Evolutionary conservation across 2,329 filamentous ascomycete species (phyloP).

Genomic region (Onygenales sp.): DNA sequence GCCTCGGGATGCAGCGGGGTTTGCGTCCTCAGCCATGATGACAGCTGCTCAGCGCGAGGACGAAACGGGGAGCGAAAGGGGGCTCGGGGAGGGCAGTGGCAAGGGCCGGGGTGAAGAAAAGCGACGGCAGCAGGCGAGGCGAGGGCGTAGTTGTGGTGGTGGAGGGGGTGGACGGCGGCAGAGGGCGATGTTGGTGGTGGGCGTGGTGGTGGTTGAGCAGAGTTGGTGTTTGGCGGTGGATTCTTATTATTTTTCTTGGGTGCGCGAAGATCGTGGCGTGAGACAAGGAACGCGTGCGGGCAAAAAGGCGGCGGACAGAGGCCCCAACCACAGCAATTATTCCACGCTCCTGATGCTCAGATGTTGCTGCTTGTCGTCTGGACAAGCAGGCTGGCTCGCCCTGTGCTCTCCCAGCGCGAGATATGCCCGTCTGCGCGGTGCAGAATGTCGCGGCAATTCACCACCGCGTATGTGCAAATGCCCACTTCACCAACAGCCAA

Average conservation of each 20-base stretch:
- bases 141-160: not conserved
- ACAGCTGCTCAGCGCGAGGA: not conserved
- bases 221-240: constrained; percentile 16
- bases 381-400: no score
- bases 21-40: constrained; percentile 31
- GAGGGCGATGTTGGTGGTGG: not conserved
- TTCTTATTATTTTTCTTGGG: constrained; percentile 9
- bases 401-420: not conserved
- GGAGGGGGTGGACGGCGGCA: not conserved
- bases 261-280: constrained; percentile 17
- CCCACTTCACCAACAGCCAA: no score
- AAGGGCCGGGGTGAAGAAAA: not conserved
- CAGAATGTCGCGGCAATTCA: no score
- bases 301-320: not conserved
- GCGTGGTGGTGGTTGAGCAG: constrained; percentile 10
- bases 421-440: not conserved
- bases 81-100: not conserved
- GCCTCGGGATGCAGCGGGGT: constrained; percentile 22
- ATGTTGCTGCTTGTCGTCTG: no score
- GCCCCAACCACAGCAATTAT: not conserved
- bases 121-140: not conserved
- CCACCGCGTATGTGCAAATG: no score
- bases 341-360: no score
- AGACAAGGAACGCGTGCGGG: constrained; percentile 15
- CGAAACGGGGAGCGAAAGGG: not conserved